These are phyloP conservation scores for Bothriochloa decipiens DNA, from an alignment of 176 grass and related monocot genomes.

Conservation along the genomic window DNA sequence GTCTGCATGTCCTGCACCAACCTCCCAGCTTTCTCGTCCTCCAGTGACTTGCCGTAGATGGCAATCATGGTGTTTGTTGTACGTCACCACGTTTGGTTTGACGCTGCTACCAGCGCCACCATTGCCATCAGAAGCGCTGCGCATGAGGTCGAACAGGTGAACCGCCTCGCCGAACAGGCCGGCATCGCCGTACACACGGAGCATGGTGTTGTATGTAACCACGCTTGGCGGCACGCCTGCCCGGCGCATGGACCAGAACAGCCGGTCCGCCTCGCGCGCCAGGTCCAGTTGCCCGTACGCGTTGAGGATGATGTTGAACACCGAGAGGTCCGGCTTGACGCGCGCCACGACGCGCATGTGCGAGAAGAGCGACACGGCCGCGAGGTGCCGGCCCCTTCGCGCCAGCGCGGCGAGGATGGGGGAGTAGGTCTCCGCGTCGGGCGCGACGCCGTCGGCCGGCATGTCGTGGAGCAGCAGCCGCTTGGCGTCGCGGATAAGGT, in stretches of 20 bases:
- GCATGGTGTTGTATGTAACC: constrained; percentile 96
- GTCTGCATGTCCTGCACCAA: constrained; percentile 85
- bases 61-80: constrained; percentile 97
- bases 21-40: constrained; percentile 88
- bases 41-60: constrained; percentile 89
- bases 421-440: constrained; percentile 81
- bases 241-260: constrained; percentile 89
- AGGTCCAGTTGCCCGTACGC: constrained; percentile 94
- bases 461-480: constrained; percentile 75
- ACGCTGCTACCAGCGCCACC: constrained; percentile 33
- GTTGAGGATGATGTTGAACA: constrained; percentile 85
- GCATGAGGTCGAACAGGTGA: constrained; percentile 85
- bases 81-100: constrained; percentile 84
- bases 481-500: constrained; percentile 70
- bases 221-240: constrained; percentile 67
- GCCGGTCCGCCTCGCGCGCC: constrained; percentile 75
- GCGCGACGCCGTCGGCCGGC: constrained; percentile 54
- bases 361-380: constrained; percentile 84
- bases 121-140: constrained; percentile 20
- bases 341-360: constrained; percentile 73
- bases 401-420: constrained; percentile 78
- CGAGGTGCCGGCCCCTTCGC: constrained; percentile 65
- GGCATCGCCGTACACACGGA: constrained; percentile 87
- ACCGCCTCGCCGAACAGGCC: constrained; percentile 94
- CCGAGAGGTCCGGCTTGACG: constrained; percentile 70